These are phyloP conservation scores for Hypholoma fasciculare DNA, from an alignment of 768 basidiomycete species.

Conservation along the genomic window DNA sequence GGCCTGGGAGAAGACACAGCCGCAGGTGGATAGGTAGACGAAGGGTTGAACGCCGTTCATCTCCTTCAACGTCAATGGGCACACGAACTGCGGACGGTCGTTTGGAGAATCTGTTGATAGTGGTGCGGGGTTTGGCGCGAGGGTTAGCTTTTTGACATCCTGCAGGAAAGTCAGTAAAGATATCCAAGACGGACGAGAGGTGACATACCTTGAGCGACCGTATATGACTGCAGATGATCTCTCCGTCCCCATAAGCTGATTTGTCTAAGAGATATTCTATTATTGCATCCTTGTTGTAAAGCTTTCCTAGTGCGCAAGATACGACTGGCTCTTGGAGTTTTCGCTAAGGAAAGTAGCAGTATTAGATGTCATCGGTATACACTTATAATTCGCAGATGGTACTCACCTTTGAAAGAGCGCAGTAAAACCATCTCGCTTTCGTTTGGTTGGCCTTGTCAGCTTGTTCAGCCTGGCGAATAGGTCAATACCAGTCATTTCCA, in stretches of 20 bases:
- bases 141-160: slow-evolving; percentile 83
- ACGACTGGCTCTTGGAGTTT: slow-evolving; percentile 90
- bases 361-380: no score
- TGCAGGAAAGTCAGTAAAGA: slow-evolving; percentile 25
- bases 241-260: slow-evolving; percentile 85
- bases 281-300: slow-evolving; percentile 95
- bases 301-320: slow-evolving; percentile 87
- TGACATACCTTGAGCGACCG: slow-evolving; percentile 79
- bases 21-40: slow-evolving; percentile 82
- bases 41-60: slow-evolving; percentile 93
- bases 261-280: slow-evolving; percentile 89
- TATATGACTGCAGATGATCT: slow-evolving; percentile 90
- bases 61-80: slow-evolving; percentile 90
- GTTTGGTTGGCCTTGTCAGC: slow-evolving; percentile 91
- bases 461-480: slow-evolving; percentile 60
- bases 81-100: slow-evolving; percentile 73
- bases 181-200: neutral
- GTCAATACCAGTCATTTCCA: neutral
- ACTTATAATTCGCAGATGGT: neutral
- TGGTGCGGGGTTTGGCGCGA: slow-evolving; percentile 73
- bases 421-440: slow-evolving; percentile 88
- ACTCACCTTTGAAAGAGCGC: slow-evolving; percentile 88
- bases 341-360: slow-evolving; percentile 41
- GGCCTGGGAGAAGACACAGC: slow-evolving; percentile 88
- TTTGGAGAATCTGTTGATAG: slow-evolving; percentile 34